phyloP scores from a whole-genome alignment of 2,329 filamentous ascomycete species.

The Phoma sp. region DNA sequence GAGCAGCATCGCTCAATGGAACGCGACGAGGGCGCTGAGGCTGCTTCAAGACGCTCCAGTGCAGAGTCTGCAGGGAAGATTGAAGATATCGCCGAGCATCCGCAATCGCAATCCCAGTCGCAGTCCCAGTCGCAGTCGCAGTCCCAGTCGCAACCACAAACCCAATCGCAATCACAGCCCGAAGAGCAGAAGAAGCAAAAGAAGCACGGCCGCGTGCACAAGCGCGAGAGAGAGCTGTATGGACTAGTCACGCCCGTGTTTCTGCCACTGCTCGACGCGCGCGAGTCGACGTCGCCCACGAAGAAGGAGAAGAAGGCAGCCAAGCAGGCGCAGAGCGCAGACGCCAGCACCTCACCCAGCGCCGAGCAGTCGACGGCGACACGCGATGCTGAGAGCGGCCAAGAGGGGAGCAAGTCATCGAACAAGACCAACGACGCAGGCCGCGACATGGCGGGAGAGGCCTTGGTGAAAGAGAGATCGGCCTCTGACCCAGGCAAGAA shows the following conservation, averaged over 20 bases:
- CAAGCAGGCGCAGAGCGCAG: slow-evolving; percentile 14
- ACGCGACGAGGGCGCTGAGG: slow-evolving; percentile 25
- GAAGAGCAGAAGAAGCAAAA: slow-evolving; percentile 40
- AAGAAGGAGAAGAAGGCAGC: slow-evolving; percentile 33
- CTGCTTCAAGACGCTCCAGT: slow-evolving; percentile 17
- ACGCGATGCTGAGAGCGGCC: slow-evolving; percentile 31
- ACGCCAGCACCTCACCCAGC: slow-evolving; percentile 15
- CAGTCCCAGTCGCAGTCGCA: neutral
- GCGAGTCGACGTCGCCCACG: slow-evolving; percentile 28
- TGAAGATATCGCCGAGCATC: slow-evolving; percentile 1
- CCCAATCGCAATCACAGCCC: slow-evolving; percentile 9
- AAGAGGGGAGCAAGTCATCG: slow-evolving; percentile 24
- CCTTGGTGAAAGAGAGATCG: slow-evolving; percentile 19
- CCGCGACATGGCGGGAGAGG: slow-evolving; percentile 12
- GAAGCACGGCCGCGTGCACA: slow-evolving; percentile 47
- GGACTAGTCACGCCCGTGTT: slow-evolving; percentile 47
- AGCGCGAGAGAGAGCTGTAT: slow-evolving; percentile 47
- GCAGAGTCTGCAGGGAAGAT: neutral
- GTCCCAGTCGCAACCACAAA: neutral
- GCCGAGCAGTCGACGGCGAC: slow-evolving; percentile 6
- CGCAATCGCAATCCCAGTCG: too few species aligned
- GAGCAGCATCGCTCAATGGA: slow-evolving; percentile 41
- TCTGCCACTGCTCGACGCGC: slow-evolving; percentile 45
- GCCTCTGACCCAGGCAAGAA: slow-evolving; percentile 26
- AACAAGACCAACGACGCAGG: slow-evolving; percentile 22